Base-by-base conservation (phyloP, 2,329 filamentous ascomycete species). In the Samsoniella hepiali region DNA sequence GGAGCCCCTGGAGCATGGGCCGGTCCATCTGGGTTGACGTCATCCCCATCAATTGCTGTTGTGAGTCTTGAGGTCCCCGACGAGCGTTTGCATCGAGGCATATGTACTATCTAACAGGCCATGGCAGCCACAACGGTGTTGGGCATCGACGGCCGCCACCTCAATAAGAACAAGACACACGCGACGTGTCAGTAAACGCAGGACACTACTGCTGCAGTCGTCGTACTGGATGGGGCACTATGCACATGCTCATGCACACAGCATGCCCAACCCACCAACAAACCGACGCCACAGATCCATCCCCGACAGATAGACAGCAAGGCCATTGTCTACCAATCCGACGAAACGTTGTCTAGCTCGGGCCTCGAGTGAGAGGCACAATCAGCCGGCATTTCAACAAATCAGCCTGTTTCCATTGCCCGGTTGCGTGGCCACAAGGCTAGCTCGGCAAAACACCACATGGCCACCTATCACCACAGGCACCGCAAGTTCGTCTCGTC, bases 251-350 rank as follows among this genome's bases (percentile, higher is more conserved):
- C 13, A 11, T 27, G 27, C 47, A 51, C 13, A 11, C 10, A 9
- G 22, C 27, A 40, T 22, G 32, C 45, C 58, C 40, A 62, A 54
- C 38, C 58, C 58, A 61, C 58, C 57, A 59, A 27, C 45, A 38
- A 40, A 34, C 27, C 38, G 38, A 55, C 58, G 58, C 58, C 58
- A 55, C 49, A 62, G 58, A 62, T 62, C 31, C 58, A 45, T 61
- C 36, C 29, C n/a, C 38, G 29, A n/a, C 34, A 42, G 57, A 32
- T 29, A 17, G 55, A 17, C 36, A 31, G 36, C n/a, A 22, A 47
- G 44, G n/a, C 15, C 32, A 36, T 54, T 54, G 15, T 54, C 15
- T 13, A 2, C 51, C n/a, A 54, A 40, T 54, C 13, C 51, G 34
- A 40, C 49, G 15, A 32, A 34, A 10, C 31, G 15, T 58, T 36